A percentile compares a stretch with the other conserved stretches of the same genome.
Conservation (phyloP, 2,329 filamentous ascomycete species). For the Colletotrichum ledebouriae region DNA sequence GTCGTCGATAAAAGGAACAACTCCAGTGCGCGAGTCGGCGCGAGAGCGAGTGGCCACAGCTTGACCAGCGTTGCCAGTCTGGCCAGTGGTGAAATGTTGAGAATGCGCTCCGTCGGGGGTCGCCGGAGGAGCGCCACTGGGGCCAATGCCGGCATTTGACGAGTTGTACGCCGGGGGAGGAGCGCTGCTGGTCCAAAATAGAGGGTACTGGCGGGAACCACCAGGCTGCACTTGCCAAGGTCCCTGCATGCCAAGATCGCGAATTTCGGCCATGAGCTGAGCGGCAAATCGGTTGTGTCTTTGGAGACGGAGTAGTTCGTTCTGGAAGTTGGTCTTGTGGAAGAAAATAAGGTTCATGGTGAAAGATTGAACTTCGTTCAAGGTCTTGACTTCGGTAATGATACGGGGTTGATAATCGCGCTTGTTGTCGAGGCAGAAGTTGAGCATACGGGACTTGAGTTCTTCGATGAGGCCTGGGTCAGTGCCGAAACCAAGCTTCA, state of each 20-base stretch:
- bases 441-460: slow-evolving; percentile 82
- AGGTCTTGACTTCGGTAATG: slow-evolving; percentile 83
- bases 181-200: slow-evolving; percentile 63
- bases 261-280: slow-evolving; percentile 88
- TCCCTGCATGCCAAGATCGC: slow-evolving; percentile 86
- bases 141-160: slow-evolving; percentile 43
- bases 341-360: slow-evolving; percentile 96
- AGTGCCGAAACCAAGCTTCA: slow-evolving; percentile 91
- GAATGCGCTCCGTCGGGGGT: slow-evolving; percentile 35
- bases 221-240: slow-evolving; percentile 74
- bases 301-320: slow-evolving; percentile 89
- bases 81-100: slow-evolving; percentile 45
- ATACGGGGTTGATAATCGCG: slow-evolving; percentile 91
- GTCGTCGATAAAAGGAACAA: slow-evolving; percentile 48
- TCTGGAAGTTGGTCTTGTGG: slow-evolving; percentile 98
- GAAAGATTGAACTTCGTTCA: slow-evolving; percentile 87
- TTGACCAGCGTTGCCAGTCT: slow-evolving; percentile 45
- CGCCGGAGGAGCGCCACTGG: slow-evolving; percentile 41
- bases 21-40: slow-evolving; percentile 39
- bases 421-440: slow-evolving; percentile 87
- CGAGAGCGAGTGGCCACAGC: slow-evolving; percentile 45
- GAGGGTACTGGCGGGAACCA: slow-evolving; percentile 76
- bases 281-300: slow-evolving; percentile 95
- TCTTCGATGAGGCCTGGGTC: slow-evolving; percentile 85
- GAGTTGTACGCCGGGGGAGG: slow-evolving; percentile 54